Conservation (phyloP, 805 yeast species). For the Ogataea angusta region DNA sequence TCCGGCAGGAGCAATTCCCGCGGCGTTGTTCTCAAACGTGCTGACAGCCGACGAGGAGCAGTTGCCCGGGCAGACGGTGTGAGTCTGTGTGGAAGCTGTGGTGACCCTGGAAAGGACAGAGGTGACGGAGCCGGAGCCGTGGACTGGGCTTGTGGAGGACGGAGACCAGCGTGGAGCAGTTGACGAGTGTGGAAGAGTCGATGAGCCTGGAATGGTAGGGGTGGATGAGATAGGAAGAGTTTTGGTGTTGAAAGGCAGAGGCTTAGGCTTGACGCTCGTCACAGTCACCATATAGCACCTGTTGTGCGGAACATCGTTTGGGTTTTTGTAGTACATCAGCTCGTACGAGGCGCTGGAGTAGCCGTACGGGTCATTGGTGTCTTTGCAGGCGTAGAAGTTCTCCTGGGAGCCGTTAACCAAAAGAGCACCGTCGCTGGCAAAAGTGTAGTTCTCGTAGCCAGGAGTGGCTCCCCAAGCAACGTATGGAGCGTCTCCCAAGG, state of each 20-base stretch:
- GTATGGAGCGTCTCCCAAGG: slow-evolving; percentile 2
- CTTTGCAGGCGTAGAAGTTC: slow-evolving; percentile 42
- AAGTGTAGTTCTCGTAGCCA: slow-evolving; percentile 6
- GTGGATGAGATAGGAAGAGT: too few relatives aligned
- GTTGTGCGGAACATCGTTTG: slow-evolving; percentile 21
- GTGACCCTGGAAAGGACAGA: slow-evolving; percentile 7
- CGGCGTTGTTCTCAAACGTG: slow-evolving; percentile 11
- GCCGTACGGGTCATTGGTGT: slow-evolving; percentile 43
- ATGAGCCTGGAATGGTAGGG: too few relatives aligned
- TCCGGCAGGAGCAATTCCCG: neutral
- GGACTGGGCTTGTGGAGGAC: neutral
- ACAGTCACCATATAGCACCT: too few relatives aligned
- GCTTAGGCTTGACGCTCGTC: too few relatives aligned
- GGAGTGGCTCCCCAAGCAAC: slow-evolving; percentile 9
- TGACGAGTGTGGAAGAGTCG: neutral
- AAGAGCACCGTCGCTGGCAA: slow-evolving; percentile 26
- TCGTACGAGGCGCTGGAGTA: slow-evolving; percentile 32
- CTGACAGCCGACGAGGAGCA: slow-evolving; percentile 6
- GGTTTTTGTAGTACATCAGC: slow-evolving; percentile 24
- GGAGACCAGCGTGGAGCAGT: neutral
- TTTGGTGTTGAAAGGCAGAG: too few relatives aligned
- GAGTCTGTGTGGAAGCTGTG: slow-evolving; percentile 1
- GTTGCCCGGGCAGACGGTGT: slow-evolving; percentile 3
- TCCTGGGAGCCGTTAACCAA: slow-evolving; percentile 30
- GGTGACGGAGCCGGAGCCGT: slow-evolving; percentile 1